Evolutionary conservation across 2,329 filamentous ascomycete genomes (phyloP), one percentile per base, ranked within the genome.

Genomic region (Fusarium acutatum): DNA sequence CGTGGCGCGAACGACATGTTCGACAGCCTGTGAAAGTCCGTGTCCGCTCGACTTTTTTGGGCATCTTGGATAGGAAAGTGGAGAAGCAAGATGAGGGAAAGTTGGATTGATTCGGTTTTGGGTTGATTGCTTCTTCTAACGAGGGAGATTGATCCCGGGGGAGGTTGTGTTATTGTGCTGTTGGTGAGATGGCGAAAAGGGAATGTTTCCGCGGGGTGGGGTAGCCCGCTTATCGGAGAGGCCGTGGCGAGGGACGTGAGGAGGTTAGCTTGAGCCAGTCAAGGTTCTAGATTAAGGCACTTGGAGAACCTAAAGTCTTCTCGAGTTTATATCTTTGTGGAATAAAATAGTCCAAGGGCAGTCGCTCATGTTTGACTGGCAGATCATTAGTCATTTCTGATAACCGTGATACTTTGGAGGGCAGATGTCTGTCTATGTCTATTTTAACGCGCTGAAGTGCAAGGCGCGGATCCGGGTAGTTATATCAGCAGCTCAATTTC

Each of bases 1-100:
- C 77, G 72, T 85, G 84, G 24, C 84, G 81, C 59, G 73, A 80
- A 24, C 80, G 75, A 67, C 80, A 82, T 18, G 79, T 81, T 20
- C 79, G 77, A 34, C 80, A 82, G 30, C 80, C 80, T 8, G 80
- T 82, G 44, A 82, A 82, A 3, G 79, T 82, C 12, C 76, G 75
- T 30, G 75, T 78, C 20, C 76, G 60, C 28, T 77, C 75, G 26
- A 74, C 67, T 44, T 65, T 77, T 13, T 73, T 75, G 20, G 75
- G 66, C 75, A 77, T 77, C 47, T 56, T 20, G 11, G 37, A 46
- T 28, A 75, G 75, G 75, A 64, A 77, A 57, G 75, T 77, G 75
- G 73, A 52, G 67, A 64, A 20, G 15, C 13, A 41, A 41, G 22
- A 53, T 12, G 44, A 47, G 30, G 9, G 15, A 4, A 18, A 32